Base-by-base conservation (phyloP, 805 yeast genomes). In the Candida ipomoeae region DNA sequence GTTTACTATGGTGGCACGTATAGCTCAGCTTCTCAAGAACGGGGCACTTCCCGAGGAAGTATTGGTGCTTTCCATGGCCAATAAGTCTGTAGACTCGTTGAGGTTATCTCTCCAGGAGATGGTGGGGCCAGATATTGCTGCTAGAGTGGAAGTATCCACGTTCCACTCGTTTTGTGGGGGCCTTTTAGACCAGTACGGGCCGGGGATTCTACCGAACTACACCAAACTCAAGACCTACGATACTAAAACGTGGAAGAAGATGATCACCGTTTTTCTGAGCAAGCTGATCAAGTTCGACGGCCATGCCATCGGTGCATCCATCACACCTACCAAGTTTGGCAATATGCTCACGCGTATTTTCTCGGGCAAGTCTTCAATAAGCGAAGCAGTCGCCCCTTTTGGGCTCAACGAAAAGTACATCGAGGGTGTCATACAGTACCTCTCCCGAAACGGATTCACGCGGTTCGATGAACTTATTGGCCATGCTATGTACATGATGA, bases 91-190 rank as follows among this genome's bases (percentile, higher is more conserved):
- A 1, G 77, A 75, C 33, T 80, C 73, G 66, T 49, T 73, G 70
- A 38, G 68, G 61, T 41, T 51, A 39, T 35, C 76, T 63, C 51
- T 70, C 70, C 32, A 41, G 38, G 13, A 56, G 37, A 1, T 59
- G 60, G 53, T 80, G 20, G 78, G 78, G 1, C 59, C 54, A 3
- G 68, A 64, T 0, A 48, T 69, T 55, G 89, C 90, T 63, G 85
- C 84, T 51, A 87, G 84, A 63, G 86, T 87, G 6, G 96, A 96
- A 15, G 87, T 90, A 55, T 78, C 82, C 60, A 89, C 84, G 60
- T 85, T 80, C 71, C 87, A 83, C 61, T 81, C 76, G 70, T 89
- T 89, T 37, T 82, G 88, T 7, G 78, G 79, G 40, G 62, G 67
- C 6, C 60, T 83, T 20, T 65, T 83, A 1, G 75, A 70, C 14